phyloP scores from a whole-genome alignment of 1,284 basidiomycete species.

The Fereydounia khargensis region DNA sequence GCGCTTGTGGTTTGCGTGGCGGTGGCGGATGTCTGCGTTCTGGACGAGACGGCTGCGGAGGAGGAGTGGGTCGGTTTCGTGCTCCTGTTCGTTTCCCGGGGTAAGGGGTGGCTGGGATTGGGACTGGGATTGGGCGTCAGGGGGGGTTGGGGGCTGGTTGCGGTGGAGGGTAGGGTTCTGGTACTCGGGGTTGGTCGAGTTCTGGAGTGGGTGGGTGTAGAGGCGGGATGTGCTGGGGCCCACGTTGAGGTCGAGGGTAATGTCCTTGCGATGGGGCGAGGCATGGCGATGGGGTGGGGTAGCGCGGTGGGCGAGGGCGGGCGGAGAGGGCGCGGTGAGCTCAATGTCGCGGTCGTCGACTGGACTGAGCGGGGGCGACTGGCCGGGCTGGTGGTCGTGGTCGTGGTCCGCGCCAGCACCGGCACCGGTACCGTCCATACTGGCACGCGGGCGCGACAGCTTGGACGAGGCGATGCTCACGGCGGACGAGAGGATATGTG shows the following conservation, averaged over 20 bases:
- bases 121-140: too few relatives aligned
- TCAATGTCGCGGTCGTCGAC: constrained; percentile 29
- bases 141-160: too few relatives aligned
- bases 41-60: constrained; percentile 58
- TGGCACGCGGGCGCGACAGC: too few relatives aligned
- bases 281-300: constrained; percentile 9
- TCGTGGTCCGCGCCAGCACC: too few relatives aligned
- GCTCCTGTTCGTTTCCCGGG: too few relatives aligned
- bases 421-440: too few relatives aligned
- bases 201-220: too few relatives aligned
- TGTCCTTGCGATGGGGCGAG: constrained; percentile 11
- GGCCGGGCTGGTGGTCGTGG: constrained; percentile 44
- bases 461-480: constrained; percentile 26
- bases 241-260: constrained; percentile 32
- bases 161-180: too few relatives aligned
- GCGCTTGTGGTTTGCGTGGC: constrained; percentile 54
- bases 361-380: constrained; percentile 40
- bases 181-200: too few relatives aligned
- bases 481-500: constrained; percentile 36
- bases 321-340: constrained; percentile 24
- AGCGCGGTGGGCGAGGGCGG: constrained; percentile 1
- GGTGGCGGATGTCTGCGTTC: constrained; percentile 56
- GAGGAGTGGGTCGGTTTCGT: constrained; percentile 59
- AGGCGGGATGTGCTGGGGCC: constrained; percentile 30
- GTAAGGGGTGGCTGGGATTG: too few relatives aligned